phyloP scores from a whole-genome alignment of 2,329 filamentous ascomycete species.

The Diaporthe sp. region DNA sequence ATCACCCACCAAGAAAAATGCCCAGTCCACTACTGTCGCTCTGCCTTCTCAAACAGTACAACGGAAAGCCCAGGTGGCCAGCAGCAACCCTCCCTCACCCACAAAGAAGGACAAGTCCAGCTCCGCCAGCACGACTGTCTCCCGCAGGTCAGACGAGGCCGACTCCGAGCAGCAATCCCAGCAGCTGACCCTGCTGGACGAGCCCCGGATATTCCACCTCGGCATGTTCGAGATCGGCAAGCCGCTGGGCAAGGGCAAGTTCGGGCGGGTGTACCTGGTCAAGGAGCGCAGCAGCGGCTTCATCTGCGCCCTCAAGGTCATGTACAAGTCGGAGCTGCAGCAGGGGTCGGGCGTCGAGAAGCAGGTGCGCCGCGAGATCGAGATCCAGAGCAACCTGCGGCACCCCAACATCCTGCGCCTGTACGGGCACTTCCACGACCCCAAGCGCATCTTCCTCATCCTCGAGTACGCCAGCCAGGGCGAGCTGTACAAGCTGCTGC shows the following conservation, averaged over 20 bases:
- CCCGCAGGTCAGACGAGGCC: conserved; percentile 63
- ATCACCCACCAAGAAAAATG: conserved; percentile 40
- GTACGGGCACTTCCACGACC: conserved; percentile 91
- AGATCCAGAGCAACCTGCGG: conserved; percentile 89
- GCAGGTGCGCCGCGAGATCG: conserved; percentile 88
- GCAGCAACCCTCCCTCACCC: conserved; percentile 63
- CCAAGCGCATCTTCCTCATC: conserved; percentile 88
- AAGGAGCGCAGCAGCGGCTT: conserved; percentile 84
- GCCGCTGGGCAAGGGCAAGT: conserved; percentile 88
- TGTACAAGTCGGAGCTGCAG: conserved; percentile 87
- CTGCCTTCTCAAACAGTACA: conserved; percentile 77
- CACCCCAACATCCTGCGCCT: conserved; percentile 89
- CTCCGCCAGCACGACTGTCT: conserved; percentile 48
- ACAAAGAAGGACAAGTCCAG: conserved; percentile 64
- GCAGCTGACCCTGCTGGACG: conserved; percentile 59
- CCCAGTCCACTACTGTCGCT: conserved; percentile 69
- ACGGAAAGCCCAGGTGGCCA: conserved; percentile 55
- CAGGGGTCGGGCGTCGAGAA: conserved; percentile 84
- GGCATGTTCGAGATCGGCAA: conserved; percentile 96
- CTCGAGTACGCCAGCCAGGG: conserved; percentile 89
- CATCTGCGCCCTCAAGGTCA: conserved; percentile 87
- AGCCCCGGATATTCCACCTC: conserved; percentile 81
- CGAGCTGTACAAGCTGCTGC: conserved; percentile 89
- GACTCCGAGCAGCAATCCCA: conserved; percentile 68
- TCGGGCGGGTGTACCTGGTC: conserved; percentile 87